These are phyloP conservation scores for Ogataea methylovora DNA, from an alignment of 805 yeast genomes.

Conservation along the genomic window DNA sequence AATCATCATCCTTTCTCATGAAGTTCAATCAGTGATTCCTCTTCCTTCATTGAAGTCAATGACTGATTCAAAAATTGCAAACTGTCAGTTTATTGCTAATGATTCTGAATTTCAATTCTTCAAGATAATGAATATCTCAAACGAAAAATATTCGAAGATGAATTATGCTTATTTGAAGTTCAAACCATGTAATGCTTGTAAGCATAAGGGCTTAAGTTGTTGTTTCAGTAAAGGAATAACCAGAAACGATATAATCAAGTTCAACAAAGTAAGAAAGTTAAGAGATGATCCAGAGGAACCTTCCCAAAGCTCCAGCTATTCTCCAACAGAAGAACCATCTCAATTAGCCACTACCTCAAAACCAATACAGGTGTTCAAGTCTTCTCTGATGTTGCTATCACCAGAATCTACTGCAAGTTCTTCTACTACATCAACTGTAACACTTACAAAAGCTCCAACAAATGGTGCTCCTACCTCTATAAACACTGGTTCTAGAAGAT, in stretches of 20 bases:
- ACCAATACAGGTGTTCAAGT: background rate
- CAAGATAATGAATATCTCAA: background rate
- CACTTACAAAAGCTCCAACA: slow-evolving; percentile 1
- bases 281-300: too few species aligned
- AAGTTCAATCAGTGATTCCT: slow-evolving; percentile 4
- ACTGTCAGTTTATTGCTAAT: slow-evolving; percentile 19
- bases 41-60: background rate
- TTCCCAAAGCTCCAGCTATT: too few species aligned
- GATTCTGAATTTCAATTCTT: slow-evolving; percentile 6
- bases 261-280: slow-evolving; percentile 24
- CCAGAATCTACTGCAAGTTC: slow-evolving; percentile 2
- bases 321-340: background rate
- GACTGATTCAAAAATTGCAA: slow-evolving; percentile 19
- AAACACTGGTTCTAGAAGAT: slow-evolving; percentile 15
- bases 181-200: slow-evolving; percentile 49
- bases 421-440: slow-evolving; percentile 1
- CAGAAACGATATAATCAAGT: slow-evolving; percentile 46
- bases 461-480: slow-evolving; percentile 9
- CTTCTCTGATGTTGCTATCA: background rate
- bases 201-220: slow-evolving; percentile 37
- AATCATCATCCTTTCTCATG: slow-evolving; percentile 26
- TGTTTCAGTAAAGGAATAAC: slow-evolving; percentile 60
- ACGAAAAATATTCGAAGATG: background rate
- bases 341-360: background rate
- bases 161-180: slow-evolving; percentile 32